These are phyloP conservation scores for Ustilago trichophora DNA, from an alignment of 1,284 basidiomycete genomes.

Conservation along the genomic window DNA sequence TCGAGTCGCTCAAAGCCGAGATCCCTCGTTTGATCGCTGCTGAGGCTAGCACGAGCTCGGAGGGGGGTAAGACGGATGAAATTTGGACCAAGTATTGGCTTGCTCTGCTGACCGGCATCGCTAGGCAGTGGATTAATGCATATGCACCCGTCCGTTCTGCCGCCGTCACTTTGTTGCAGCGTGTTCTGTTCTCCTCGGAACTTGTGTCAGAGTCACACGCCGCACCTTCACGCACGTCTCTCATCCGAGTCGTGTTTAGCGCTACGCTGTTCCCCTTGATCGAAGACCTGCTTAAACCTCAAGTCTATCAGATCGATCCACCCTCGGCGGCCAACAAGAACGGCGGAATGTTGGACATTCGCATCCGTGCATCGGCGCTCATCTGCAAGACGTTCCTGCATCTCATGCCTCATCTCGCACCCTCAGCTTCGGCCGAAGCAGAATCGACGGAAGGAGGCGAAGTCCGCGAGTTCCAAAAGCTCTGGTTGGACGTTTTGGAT, in stretches of 20 bases:
- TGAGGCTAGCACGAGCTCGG: too few relatives aligned
- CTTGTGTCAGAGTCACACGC: not conserved
- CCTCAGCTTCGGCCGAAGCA: not conserved
- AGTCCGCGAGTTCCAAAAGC: conserved; percentile 73
- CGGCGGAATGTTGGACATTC: conserved; percentile 84
- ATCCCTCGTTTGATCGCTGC: conserved; percentile 50
- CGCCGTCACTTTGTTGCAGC: conserved; percentile 85
- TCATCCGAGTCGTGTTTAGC: conserved; percentile 76
- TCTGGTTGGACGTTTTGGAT: conserved; percentile 93
- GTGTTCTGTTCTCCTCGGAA: conserved; percentile 74
- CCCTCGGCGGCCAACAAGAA: conserved; percentile 52
- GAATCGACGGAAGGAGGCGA: conserved; percentile 68
- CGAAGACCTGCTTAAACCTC: conserved; percentile 88
- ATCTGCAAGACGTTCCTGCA: conserved; percentile 96
- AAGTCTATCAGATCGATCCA: conserved; percentile 81
- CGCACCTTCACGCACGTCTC: conserved; percentile 72
- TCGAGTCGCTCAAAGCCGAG: conserved; percentile 68
- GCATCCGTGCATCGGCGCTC: conserved; percentile 83
- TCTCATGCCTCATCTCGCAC: conserved; percentile 78
- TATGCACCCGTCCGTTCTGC: conserved; percentile 84
- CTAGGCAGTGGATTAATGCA: conserved; percentile 85
- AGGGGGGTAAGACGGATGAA: conserved; percentile 61
- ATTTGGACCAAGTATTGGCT: conserved; percentile 85
- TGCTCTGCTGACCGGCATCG: conserved; percentile 79
- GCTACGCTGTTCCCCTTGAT: conserved; percentile 89